Evolutionary conservation across 306 rosid species (phyloP).

Genomic region (Casuarina glauca): DNA sequence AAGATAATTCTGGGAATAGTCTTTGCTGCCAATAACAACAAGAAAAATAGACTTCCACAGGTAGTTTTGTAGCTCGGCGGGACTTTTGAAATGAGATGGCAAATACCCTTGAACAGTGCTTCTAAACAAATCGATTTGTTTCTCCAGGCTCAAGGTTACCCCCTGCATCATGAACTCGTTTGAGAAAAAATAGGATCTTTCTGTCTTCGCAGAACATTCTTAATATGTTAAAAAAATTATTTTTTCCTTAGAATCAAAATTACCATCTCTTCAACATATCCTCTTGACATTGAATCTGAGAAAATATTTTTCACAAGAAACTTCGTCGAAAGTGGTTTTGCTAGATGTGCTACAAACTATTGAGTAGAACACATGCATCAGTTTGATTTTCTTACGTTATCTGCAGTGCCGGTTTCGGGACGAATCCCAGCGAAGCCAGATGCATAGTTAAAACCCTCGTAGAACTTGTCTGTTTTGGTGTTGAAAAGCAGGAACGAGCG

Average conservation of each 20-base stretch:
- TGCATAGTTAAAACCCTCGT: constrained; percentile 10
- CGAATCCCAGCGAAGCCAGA: constrained; percentile 8
- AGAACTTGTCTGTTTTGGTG: not conserved
- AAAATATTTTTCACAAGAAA: too few relatives aligned
- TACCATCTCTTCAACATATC: too few relatives aligned
- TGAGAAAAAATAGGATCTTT: not conserved
- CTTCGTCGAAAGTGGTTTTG: too few relatives aligned
- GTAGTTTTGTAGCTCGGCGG: not conserved
- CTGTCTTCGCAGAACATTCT: not conserved
- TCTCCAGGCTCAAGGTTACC: not conserved
- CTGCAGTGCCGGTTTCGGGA: constrained; percentile 2
- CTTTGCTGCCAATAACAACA: not conserved
- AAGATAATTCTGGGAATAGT: not conserved
- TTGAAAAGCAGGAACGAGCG: constrained; percentile 1
- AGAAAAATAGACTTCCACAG: constrained; percentile 3
- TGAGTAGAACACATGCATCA: not conserved
- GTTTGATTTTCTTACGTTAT: not conserved
- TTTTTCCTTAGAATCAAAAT: too few relatives aligned
- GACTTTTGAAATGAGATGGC: not conserved
- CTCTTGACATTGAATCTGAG: too few relatives aligned
- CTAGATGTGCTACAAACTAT: too few relatives aligned
- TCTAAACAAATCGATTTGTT: not conserved
- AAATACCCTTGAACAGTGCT: not conserved
- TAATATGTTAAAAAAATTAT: not conserved
- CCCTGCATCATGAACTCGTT: not conserved